phyloP scores from a whole-genome alignment of 306 rosid genomes.

The Phaseolus lunatus region DNA sequence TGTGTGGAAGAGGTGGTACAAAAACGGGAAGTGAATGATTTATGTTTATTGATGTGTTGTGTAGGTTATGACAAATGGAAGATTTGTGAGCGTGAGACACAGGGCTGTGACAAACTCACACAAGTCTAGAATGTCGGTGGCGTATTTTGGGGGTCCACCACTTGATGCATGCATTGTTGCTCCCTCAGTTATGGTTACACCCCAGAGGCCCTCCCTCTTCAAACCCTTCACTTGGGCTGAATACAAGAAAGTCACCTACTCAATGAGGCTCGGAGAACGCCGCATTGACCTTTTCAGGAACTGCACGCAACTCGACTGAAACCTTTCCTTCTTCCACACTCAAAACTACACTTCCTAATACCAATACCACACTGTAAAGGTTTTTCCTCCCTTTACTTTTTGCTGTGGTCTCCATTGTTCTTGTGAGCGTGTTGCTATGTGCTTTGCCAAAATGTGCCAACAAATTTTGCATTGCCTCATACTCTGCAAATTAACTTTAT shows the following conservation, averaged over 20 bases:
- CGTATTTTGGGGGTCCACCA: slow-evolving; percentile 75
- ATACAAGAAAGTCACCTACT: slow-evolving; percentile 67
- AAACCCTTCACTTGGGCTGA: slow-evolving; percentile 82
- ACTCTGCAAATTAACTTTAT: slow-evolving; percentile 5
- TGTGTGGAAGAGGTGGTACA: background rate
- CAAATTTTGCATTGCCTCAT: slow-evolving; percentile 21
- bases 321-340: background rate
- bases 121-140: slow-evolving; percentile 69
- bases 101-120: slow-evolving; percentile 65
- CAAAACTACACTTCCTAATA: background rate
- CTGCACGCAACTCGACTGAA: background rate
- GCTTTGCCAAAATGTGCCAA: slow-evolving; percentile 30
- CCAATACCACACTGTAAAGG: slow-evolving; percentile 5
- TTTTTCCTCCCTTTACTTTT: background rate
- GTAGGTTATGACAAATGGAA: slow-evolving; percentile 86
- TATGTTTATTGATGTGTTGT: background rate
- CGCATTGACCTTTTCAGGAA: slow-evolving; percentile 66
- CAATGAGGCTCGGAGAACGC: slow-evolving; percentile 67
- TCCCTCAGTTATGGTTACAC: slow-evolving; percentile 58
- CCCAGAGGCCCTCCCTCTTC: slow-evolving; percentile 57
- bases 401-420: background rate
- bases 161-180: slow-evolving; percentile 53
- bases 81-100: slow-evolving; percentile 77
- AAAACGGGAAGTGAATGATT: slow-evolving; percentile 36
- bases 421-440: background rate